phyloP scores from a whole-genome alignment of 2,329 filamentous ascomycete genomes.

The Fusarium odoratissimum region DNA sequence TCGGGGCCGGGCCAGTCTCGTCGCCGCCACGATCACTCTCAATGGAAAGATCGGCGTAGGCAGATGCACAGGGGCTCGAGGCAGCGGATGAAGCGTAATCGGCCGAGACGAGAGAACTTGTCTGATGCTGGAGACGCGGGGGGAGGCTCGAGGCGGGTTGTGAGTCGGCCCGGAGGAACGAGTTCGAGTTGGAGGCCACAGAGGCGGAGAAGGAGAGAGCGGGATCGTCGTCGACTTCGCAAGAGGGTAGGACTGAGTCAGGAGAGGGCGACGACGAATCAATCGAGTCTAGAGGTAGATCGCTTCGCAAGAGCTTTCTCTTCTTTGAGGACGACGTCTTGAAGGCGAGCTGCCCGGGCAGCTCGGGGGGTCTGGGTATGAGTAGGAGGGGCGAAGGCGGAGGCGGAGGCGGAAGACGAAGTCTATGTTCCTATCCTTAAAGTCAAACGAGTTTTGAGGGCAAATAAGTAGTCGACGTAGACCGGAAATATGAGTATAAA shows the following conservation, averaged over 20 bases:
- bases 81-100: slow-evolving; percentile 67
- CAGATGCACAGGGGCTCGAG: slow-evolving; percentile 66
- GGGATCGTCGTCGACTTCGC: slow-evolving; percentile 62
- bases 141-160: slow-evolving; percentile 63
- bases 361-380: slow-evolving; percentile 56
- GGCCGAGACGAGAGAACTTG: slow-evolving; percentile 55
- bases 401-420: slow-evolving; percentile 29
- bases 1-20: slow-evolving; percentile 56
- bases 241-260: slow-evolving; percentile 64
- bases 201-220: slow-evolving; percentile 63
- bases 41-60: slow-evolving; percentile 67
- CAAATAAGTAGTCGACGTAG: not conserved
- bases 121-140: slow-evolving; percentile 61
- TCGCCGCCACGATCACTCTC: slow-evolving; percentile 65
- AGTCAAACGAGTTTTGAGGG: slow-evolving; percentile 9
- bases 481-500: not conserved
- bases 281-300: slow-evolving; percentile 52
- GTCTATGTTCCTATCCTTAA: slow-evolving; percentile 12
- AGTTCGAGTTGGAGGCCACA: slow-evolving; percentile 53
- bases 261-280: slow-evolving; percentile 54
- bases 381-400: slow-evolving; percentile 23
- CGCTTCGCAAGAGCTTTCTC: slow-evolving; percentile 71
- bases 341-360: slow-evolving; percentile 74
- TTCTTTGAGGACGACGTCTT: slow-evolving; percentile 81
- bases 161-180: slow-evolving; percentile 57